These are phyloP conservation scores for Hemerocallis citrina DNA, from an alignment of 106 monocot genomes.

Conservation along the genomic window DNA sequence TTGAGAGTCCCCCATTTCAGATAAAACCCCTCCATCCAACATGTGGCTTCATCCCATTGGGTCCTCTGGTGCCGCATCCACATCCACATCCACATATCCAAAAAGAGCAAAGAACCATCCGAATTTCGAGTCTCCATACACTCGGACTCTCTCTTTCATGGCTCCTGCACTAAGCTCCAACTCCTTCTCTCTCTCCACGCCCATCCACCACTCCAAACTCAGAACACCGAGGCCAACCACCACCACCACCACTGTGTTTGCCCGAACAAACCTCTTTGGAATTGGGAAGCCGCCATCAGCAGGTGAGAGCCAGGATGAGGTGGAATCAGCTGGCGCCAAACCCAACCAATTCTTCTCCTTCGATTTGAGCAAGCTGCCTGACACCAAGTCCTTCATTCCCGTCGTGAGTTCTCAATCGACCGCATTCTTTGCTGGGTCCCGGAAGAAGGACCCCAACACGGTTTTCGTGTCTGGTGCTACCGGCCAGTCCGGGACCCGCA, in stretches of 20 bases:
- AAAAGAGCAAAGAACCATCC: not conserved
- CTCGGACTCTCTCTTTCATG: conserved; percentile 29
- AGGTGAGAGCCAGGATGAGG: not conserved
- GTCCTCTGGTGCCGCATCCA: not conserved
- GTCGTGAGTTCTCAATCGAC: conserved; percentile 28
- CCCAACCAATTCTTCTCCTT: conserved; percentile 27
- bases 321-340: not conserved
- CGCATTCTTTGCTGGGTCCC: conserved; percentile 32
- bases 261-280: conserved; percentile 26
- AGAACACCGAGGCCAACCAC: not conserved
- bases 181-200: conserved; percentile 13
- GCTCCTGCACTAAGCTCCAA: conserved; percentile 65
- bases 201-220: conserved; percentile 20
- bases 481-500: conserved; percentile 66
- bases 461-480: conserved; percentile 90
- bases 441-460: conserved; percentile 76
- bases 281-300: conserved; percentile 12
- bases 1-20: not conserved
- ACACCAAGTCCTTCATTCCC: conserved; percentile 50
- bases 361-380: conserved; percentile 33
- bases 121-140: not conserved
- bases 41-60: conserved; percentile 19
- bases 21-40: conserved; percentile 10
- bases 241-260: conserved; percentile 20
- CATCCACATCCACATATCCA: not conserved